phyloP scores from a whole-genome alignment of 2,329 filamentous ascomycete species.

The Alternaria alternata region DNA sequence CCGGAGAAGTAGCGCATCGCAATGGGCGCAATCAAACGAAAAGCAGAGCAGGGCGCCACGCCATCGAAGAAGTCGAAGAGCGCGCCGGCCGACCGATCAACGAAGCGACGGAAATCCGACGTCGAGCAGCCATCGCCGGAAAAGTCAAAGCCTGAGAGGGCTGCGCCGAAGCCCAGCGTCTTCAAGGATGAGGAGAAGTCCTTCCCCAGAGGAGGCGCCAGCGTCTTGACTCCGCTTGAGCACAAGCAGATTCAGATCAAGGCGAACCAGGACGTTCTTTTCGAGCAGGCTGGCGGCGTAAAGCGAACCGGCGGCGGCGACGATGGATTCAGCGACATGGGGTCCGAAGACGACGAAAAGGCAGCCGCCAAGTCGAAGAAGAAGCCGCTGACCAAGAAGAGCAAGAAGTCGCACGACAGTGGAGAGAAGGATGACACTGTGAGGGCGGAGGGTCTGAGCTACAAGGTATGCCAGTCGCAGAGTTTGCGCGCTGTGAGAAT shows the following conservation, averaged over 20 bases:
- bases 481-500: constrained; percentile 1
- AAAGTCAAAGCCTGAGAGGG: constrained; percentile 41
- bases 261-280: constrained; percentile 88
- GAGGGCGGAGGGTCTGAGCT: constrained; percentile 86
- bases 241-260: constrained; percentile 96
- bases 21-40: constrained; percentile 59
- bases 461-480: constrained; percentile 70
- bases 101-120: constrained; percentile 51
- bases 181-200: constrained; percentile 81
- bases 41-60: constrained; percentile 50
- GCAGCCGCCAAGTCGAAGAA: constrained; percentile 58
- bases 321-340: constrained; percentile 56
- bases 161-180: constrained; percentile 52
- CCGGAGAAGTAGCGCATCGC: constrained; percentile 12
- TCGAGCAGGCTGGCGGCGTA: constrained; percentile 75
- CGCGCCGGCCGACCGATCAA: constrained; percentile 40
- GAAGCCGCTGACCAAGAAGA: constrained; percentile 61
- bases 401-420: constrained; percentile 49
- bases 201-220: constrained; percentile 92
- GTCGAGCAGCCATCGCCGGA: constrained; percentile 37
- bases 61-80: constrained; percentile 44
- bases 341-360: constrained; percentile 52
- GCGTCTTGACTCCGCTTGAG: constrained; percentile 89
- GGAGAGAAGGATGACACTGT: constrained; percentile 61
- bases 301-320: constrained; percentile 60